Base-by-base conservation (phyloP, 768 basidiomycete species). In the Pleurotus salmoneostramineus region DNA sequence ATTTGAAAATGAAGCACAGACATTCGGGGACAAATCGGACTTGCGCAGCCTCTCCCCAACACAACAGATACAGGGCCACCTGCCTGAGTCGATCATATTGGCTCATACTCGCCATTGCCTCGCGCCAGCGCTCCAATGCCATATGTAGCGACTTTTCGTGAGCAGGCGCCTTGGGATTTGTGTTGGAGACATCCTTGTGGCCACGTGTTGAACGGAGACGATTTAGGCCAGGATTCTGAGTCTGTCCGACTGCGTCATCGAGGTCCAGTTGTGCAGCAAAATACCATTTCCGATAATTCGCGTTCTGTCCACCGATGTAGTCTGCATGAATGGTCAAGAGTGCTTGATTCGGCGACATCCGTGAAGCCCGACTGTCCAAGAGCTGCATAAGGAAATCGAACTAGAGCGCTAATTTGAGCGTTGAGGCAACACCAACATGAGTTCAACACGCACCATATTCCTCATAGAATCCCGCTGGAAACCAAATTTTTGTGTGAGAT, bases 251-350 rank as follows among this genome's bases (percentile, higher is more conserved):
- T 49, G 95, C 96, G 64, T 99, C 97, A 71, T 99, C 97, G 44
- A 98, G 88, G 71, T 98, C 96, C 59, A 99, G 86, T 71, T 99
- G 97, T 15, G 96, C 95, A 32, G 96, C 97, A 71, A 98, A 99
- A 76, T 99, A 99, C 97, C 97, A 98, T 76, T 98, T 98, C 60
- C 97, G 91, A 75, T 98, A 98, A 77, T 98, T 98, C 50, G 97
- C 93, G 66, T 98, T 89, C 71, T 96, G 91, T 3, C 97, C 97
- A 17, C 97, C 97, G 65, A 99, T 98, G 72, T 98, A 99, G 71
- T 98, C 97, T 58, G 96, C 97, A 66, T 99, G 97, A 2, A 99
- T 82, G 0, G 95, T 98, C 56, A 97, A 79, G 21, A 98, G 77
- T 0, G 97, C 97, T 69, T 96, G 93, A 68, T 93, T 91, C 7